phyloP scores from a whole-genome alignment of 805 yeast species.

The Pichia pseudocactophila region DNA sequence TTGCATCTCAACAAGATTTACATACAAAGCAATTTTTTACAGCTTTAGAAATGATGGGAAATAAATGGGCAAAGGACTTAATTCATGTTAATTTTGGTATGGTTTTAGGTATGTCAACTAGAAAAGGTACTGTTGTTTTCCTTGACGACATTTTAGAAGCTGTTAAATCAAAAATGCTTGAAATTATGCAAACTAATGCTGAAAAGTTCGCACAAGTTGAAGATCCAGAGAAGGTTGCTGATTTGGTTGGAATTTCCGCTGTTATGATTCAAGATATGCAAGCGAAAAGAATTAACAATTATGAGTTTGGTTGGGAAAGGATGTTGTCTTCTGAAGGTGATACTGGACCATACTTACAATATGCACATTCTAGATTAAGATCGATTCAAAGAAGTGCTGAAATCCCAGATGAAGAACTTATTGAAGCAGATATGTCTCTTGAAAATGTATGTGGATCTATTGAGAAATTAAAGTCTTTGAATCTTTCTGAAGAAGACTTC shows the following conservation, averaged over 20 bases:
- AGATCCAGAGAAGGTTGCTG: constrained; percentile 92
- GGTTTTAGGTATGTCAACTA: constrained; percentile 97
- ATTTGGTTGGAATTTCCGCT: constrained; percentile 91
- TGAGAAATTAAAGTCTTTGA: constrained; percentile 17
- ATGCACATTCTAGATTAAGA: constrained; percentile 94
- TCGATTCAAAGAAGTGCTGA: constrained; percentile 84
- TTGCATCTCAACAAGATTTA: constrained; percentile 94
- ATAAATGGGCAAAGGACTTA: constrained; percentile 70
- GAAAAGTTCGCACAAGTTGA: constrained; percentile 87
- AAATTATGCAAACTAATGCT: constrained; percentile 89
- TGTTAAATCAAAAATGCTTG: constrained; percentile 90
- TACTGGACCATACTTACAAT: constrained; percentile 97
- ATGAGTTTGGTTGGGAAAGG: constrained; percentile 95
- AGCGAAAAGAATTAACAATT: constrained; percentile 91
- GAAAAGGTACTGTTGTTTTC: constrained; percentile 98
- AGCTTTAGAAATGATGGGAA: constrained; percentile 83
- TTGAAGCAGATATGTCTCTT: constrained; percentile 23
- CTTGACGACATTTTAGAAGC: constrained; percentile 88
- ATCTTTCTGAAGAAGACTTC: constrained; percentile 22
- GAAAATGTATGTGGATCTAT: constrained; percentile 25
- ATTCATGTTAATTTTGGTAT: constrained; percentile 91
- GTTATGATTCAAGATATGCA: constrained; percentile 99
- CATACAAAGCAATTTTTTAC: constrained; percentile 92
- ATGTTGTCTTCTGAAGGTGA: constrained; percentile 98
- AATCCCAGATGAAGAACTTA: constrained; percentile 29